Base-by-base conservation (phyloP, 2,329 filamentous ascomycete genomes). In the Epichloe amarillans region DNA sequence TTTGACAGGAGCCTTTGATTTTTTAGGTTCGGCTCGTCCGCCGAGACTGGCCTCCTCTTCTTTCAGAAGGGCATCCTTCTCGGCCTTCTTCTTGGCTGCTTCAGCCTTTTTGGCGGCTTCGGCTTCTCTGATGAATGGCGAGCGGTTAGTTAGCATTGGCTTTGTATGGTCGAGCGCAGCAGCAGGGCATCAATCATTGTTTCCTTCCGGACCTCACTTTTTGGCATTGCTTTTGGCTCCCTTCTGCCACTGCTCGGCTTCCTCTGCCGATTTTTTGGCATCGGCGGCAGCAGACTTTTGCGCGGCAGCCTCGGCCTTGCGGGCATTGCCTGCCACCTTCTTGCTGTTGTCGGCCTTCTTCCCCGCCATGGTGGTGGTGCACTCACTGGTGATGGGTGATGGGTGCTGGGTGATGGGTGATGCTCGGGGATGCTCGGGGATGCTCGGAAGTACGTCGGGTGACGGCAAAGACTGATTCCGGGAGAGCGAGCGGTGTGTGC, bases 81-180 rank as follows among this genome's bases (percentile, higher is more conserved):
- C 93, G 48, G 90, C 91, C 71, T 95, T 97, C 71, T 95, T 89
- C 70, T 91, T 95, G 47, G 82, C 83, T 47, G 85, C 86, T 50
- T 90, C 88, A 37, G 85, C 84, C 60, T 94, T 88, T 65, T 90
- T 95, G 59, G 64, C 62, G 4, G 61, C 67, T 30, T 69, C 66
- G 4, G 65, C 64, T 48, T 69, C 67, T 58, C 67, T 69, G 48
- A 8, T 8, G 46, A 35, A 10, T 38, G 10, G 8, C 21, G 19
- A 30, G 30, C n/a, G 43, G 49, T 53, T 43, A 46, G 49, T 54
- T 43, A 46, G 50, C 47, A 40, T 35, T n/a, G 21, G 2, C 4
- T 11, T 21, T 7, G 38, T 19, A 42, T 8, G 19, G 10, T 7
- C 12, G 11, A 12, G 33, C 4, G 17, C n/a, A 19, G 4, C 3